Conservation (phyloP, 108 stramenopile species). For the Pseudonitzschia multistriata region DNA sequence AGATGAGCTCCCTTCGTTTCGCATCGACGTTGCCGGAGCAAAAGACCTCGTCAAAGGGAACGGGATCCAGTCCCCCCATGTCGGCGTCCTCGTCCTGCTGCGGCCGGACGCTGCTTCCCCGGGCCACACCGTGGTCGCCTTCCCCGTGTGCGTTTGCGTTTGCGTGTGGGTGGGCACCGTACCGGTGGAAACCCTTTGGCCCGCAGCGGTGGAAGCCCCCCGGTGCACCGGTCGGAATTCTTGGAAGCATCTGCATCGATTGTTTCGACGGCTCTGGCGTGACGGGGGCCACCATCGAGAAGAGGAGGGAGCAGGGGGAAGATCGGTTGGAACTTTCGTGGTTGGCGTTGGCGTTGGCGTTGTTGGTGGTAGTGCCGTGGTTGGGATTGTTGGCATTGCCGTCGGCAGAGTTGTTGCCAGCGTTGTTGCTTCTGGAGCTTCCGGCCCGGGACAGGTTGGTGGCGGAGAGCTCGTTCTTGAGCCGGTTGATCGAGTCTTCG, state of each 20-base stretch:
- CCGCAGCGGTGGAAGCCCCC: too few relatives aligned
- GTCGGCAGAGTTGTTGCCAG: background rate
- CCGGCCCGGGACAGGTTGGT: conserved; percentile 1
- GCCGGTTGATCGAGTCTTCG: conserved; percentile 2
- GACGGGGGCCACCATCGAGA: too few relatives aligned
- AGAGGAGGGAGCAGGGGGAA: too few relatives aligned
- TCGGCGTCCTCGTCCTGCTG: too few relatives aligned
- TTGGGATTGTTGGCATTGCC: background rate
- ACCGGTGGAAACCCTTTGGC: too few relatives aligned
- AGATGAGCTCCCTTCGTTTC: conserved; percentile 7
- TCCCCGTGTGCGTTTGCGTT: background rate
- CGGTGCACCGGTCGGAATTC: too few relatives aligned
- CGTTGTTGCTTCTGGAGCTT: too few relatives aligned
- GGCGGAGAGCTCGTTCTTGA: conserved; percentile 7
- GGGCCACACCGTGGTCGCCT: background rate
- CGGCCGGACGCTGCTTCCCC: background rate
- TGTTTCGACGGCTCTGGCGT: too few relatives aligned
- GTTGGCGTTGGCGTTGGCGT: background rate
- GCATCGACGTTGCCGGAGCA: background rate
- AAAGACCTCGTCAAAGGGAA: conserved; percentile 22
- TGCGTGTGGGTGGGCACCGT: background rate
- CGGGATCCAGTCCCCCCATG: conserved; percentile 5
- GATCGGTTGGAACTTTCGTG: background rate
- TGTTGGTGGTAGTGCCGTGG: too few relatives aligned
- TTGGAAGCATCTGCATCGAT: too few relatives aligned